phyloP scores from a whole-genome alignment of 192 early-diverging fungal genomes.

The Geosiphon pyriformis region DNA sequence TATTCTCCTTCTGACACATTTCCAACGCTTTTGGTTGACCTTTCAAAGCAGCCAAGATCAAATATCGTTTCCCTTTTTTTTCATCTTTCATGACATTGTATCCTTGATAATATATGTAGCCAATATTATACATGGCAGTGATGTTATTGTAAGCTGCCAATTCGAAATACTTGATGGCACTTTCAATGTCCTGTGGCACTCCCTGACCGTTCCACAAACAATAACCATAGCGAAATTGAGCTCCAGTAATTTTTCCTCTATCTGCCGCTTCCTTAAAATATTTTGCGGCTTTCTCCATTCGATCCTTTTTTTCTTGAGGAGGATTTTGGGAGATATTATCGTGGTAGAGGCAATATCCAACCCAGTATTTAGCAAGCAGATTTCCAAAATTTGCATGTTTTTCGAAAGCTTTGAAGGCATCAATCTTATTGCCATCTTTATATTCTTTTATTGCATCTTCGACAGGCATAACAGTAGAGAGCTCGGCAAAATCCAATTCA shows the following conservation, averaged over 20 bases:
- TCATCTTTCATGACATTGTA: not conserved
- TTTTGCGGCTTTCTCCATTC: no score
- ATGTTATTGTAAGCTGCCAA: not conserved
- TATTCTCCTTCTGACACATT: not conserved
- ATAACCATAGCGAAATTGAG: constrained; percentile 11
- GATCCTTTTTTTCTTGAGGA: no score
- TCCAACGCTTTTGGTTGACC: constrained; percentile 7
- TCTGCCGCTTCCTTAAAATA: no score
- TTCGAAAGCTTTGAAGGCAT: constrained; percentile 9
- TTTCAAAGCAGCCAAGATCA: constrained; percentile 2
- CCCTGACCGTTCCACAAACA: constrained; percentile 6
- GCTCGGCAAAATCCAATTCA: not conserved
- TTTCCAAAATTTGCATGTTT: not conserved
- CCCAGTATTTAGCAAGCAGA: constrained; percentile 3
- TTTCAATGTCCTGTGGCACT: not conserved
- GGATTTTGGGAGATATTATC: not conserved
- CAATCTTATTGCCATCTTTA: not conserved
- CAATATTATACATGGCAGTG: constrained; percentile 22
- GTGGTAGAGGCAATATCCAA: constrained; percentile 9
- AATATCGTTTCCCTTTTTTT: not conserved
- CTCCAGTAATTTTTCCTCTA: not conserved
- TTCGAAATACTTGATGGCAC: constrained; percentile 12
- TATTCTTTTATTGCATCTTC: no score
- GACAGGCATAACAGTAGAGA: not conserved
- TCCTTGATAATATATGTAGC: constrained; percentile 12